Base-by-base conservation (phyloP, 345 rosid species). In the Angophora floribunda region DNA sequence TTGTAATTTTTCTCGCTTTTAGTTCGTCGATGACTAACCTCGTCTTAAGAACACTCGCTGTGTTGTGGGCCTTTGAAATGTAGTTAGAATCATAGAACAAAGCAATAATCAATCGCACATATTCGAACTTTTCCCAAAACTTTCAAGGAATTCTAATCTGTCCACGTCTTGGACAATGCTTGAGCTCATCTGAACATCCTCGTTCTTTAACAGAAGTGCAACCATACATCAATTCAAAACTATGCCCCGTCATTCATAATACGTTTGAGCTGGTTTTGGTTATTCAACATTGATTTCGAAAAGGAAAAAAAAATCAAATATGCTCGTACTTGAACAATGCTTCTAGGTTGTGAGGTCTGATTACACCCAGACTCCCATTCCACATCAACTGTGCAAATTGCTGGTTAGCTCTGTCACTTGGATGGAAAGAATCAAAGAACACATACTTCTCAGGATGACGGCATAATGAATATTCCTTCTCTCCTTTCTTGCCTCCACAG, bases 381-480 rank as follows among this genome's bases (percentile, higher is more conserved):
- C 79, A 67, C 44, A 32, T 67, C 79, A 67, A 67, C 24, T 93
- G 78, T 2, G 94, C 90, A 30, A 86, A 51, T 55, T 93, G 95
- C 24, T 52, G 51, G 86, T 93, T 86, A 13, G 87, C 91, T 51
- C 75, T 90, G 22, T 93, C 92, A 3, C 91, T 88, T n/a, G 90
- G 87, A 90, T 93, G 94, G 75, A 5, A 52, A 4, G 30, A 41
- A 61, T 92, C 94, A 52, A 91, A 94, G 85, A 90, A 95, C 16
- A 95, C 6, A 28, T 88, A 92, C 8, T 91, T 93, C 6, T 26
- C 53, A 4, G 85, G 85, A 36, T 89, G 52, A 2, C 70, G 85
- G 11, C 93, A 91, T 50, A 91, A 32, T 8, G 86, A 36, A 63
- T 65, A 90, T 30, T 80, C 88, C 36, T 32, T 51, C 22, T 16